Percentiles rank a stretch among this genome's conserved stretches.
These are phyloP conservation scores for Hypholoma fasciculare DNA, from an alignment of 768 basidiomycete species.

Conservation along the genomic window DNA sequence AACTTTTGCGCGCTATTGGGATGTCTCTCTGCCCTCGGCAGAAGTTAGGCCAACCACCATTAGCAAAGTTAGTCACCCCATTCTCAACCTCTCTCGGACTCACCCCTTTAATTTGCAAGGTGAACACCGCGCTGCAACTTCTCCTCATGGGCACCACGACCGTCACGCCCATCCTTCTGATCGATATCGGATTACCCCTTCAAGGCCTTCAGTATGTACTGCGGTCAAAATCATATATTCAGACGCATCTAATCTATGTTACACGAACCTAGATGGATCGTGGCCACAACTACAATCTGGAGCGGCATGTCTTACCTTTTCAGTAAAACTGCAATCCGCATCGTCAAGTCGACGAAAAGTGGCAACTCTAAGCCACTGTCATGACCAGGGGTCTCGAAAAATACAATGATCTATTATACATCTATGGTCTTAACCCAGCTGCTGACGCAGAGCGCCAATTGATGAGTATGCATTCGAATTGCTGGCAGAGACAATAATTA, in stretches of 20 bases:
- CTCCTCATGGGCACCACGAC: slow-evolving; percentile 90
- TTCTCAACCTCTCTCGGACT: neutral
- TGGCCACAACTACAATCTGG: slow-evolving; percentile 90
- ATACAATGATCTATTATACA: neutral
- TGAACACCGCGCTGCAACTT: slow-evolving; percentile 92
- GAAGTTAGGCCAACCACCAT: slow-evolving; percentile 93
- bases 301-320: slow-evolving; percentile 85
- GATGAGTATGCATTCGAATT: neutral
- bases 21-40: slow-evolving; percentile 92
- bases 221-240: neutral
- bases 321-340: slow-evolving; percentile 70
- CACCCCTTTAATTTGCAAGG: slow-evolving; percentile 38
- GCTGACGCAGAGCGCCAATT: too few species aligned
- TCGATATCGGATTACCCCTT: slow-evolving; percentile 54
- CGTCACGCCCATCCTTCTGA: slow-evolving; percentile 74
- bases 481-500: neutral
- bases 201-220: slow-evolving; percentile 74
- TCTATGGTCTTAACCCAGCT: too few species aligned
- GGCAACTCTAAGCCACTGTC: slow-evolving; percentile 10
- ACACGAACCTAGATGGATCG: slow-evolving; percentile 60
- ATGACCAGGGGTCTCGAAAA: neutral
- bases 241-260: neutral
- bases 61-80: slow-evolving; percentile 64
- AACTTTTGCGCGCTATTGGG: slow-evolving; percentile 94
- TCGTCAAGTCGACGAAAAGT: slow-evolving; percentile 34